A percentile compares a stretch with the other conserved stretches of the same genome.
Conservation (phyloP, 345 rosid genomes). For the Leavenworthia alabamica region DNA sequence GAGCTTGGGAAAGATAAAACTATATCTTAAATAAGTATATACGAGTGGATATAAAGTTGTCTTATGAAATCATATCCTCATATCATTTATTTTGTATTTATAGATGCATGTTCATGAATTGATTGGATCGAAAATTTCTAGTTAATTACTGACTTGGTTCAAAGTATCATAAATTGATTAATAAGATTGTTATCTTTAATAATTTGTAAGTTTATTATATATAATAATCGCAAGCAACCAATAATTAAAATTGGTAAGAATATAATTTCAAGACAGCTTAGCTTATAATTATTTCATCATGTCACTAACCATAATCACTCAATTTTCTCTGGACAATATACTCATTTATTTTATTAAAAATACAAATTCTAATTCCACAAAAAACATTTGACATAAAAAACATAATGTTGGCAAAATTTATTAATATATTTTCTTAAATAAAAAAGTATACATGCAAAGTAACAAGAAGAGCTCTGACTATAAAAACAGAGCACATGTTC, state of each 20-base stretch:
- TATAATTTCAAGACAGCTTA: slow-evolving; percentile 3
- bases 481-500: slow-evolving; percentile 22
- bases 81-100: background rate
- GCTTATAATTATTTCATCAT: background rate
- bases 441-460: background rate
- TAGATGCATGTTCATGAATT: slow-evolving; percentile 2
- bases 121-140: slow-evolving; percentile 2
- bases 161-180: background rate
- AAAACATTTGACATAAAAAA: background rate
- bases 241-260: background rate
- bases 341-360: background rate
- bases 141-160: slow-evolving; percentile 1
- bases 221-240: background rate
- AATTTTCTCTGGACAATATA: background rate
- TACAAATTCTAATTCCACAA: background rate
- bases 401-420: background rate
- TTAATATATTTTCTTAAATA: background rate
- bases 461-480: slow-evolving; percentile 20
- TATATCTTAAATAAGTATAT: slow-evolving; percentile 16
- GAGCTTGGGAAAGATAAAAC: background rate
- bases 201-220: background rate
- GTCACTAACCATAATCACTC: background rate
- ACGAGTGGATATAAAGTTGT: slow-evolving; percentile 21
- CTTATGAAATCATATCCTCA: slow-evolving; percentile 9
- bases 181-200: background rate